A percentile compares a stretch with the other conserved stretches of the same genome.
These are phyloP conservation scores for Chrysanthemum lavandulifolium DNA, from an alignment of 129 eudicot species.

Conservation along the genomic window DNA sequence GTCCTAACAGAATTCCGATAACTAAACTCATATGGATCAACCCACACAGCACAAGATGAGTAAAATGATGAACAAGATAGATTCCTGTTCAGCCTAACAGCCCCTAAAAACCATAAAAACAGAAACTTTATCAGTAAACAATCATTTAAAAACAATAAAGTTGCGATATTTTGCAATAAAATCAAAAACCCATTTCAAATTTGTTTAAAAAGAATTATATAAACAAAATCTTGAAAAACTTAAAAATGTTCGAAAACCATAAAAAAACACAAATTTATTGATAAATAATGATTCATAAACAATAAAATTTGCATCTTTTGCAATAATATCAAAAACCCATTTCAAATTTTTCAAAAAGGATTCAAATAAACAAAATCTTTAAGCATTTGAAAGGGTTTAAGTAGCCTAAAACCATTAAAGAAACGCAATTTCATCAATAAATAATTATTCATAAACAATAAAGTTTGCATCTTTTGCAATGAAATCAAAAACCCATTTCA, in stretches of 20 bases:
- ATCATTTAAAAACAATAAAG: not conserved
- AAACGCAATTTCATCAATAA: too few species aligned
- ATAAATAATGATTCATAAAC: too few species aligned
- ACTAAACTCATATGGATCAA: conserved; percentile 33
- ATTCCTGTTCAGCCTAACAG: conserved; percentile 31
- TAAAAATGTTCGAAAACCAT: too few species aligned
- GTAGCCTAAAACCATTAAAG: too few species aligned
- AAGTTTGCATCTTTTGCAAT: not conserved
- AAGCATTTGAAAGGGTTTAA: conserved; percentile 5
- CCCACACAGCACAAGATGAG: conserved; percentile 39
- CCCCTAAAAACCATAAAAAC: conserved; percentile 33
- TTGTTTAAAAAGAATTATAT: not conserved
- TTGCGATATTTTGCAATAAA: not conserved
- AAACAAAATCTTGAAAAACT: not conserved
- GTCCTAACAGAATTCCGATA: conserved; percentile 42
- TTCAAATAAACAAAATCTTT: not conserved
- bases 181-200: not conserved
- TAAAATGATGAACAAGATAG: conserved; percentile 43
- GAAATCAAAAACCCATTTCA: not conserved
- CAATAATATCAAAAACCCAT: not conserved
- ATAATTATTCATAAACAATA: too few species aligned
- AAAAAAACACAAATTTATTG: too few species aligned
- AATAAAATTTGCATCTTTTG: too few species aligned
- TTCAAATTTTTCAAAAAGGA: not conserved
- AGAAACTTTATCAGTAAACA: conserved; percentile 7